Evolutionary conservation across 148 eudicot species (phyloP), one percentile per base, ranked within the genome.

Genomic region (Arctostaphylos glauca): DNA sequence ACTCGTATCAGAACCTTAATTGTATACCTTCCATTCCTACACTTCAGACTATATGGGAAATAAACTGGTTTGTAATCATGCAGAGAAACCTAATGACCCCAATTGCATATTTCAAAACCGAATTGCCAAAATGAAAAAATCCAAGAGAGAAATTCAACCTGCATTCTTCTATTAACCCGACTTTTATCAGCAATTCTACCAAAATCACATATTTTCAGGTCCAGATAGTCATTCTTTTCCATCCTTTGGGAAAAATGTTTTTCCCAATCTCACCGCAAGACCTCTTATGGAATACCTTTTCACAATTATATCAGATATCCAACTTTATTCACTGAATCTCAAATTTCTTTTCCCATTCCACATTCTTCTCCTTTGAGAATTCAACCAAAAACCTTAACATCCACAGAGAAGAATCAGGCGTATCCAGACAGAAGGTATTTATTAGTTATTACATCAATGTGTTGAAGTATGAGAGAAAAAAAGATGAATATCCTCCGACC

Each of bases 261-360:
- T 25, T 15, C 44, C 38, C 38, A 66, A 38, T 66, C 9, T 47
- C 46, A 23, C 43, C 19, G 3, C n/a, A 6, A 31, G 58, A 80
- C 13, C 74, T 25, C 67, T 14, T 49, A 14, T 15, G 31, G 21
- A 44, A 48, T 49, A 80, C 59, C 49, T 41, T 18, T 9, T 72
- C 15, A 66, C 74, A 80, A 23, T 15, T 43, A 6, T 43, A 59
- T 47, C 5, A 16, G n/a, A 6, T 53, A 54, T 81, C 76, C 38
- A 15, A 68, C 38, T 78, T 53, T 64, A 70, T 81, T 70, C 31
- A 81, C 76, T 25, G 10, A 3, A 12, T 81, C 53, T 81, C 55
- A 16, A 52, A 19, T 43, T 47, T 19, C 49, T 19, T 5, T 21
- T 23, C 82, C 38, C 55, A n/a, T 49, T 66, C 82, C 46, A 3